Evolutionary conservation across 2,329 filamentous ascomycete genomes (phyloP), one percentile per base, ranked within the genome.

Genomic region (Xylariaceae sp.): DNA sequence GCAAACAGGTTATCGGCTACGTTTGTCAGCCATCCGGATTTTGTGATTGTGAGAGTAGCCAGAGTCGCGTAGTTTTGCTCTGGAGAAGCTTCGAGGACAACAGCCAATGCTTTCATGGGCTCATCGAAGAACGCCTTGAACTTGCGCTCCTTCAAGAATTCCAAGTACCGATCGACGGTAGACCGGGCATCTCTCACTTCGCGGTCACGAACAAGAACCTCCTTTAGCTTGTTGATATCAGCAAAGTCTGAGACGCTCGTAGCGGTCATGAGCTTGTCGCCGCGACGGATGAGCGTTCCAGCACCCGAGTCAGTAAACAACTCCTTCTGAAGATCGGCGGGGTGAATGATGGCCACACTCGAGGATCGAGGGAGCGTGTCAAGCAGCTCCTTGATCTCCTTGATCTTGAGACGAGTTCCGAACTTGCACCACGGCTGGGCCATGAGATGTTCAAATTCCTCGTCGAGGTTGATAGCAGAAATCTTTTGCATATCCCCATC

Each of bases 41-140:
- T 95, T 55, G 90, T 95, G 61, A 95, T 94, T 52, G 86, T 92
- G 59, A 97, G 83, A 5, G 90, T 95, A 17, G 91, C 86, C 42
- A 97, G 78, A 44, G 92, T 92, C 12, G 91, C 86, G 55, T 93
- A 77, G 12, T 81, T 71, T 29, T 82, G 76, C 32, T 81, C 79
- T 37, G 82, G 71, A 46, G 74, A 73, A 2, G 87, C 81, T 33
- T 90, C 88, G 41, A 95, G 76, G 22, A 96, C 88, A 57, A 98
- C 85, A 21, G 88, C 91, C 36, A 98, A 74, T 49, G 91, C 92
- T 62, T 95, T 90, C 85, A 97, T 91, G 25, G 83, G 81, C 60
- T 95, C 91, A 59, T 98, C 92, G 57, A 87, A 95, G 74, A 95
- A 97, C 19, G 91, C 88, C 67, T 88, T 90, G 74, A 98, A 97